Percentiles rank a stretch among this genome's conserved stretches.
phyloP scores from a whole-genome alignment of 2,329 filamentous ascomycete species.

The Fusarium musae region DNA sequence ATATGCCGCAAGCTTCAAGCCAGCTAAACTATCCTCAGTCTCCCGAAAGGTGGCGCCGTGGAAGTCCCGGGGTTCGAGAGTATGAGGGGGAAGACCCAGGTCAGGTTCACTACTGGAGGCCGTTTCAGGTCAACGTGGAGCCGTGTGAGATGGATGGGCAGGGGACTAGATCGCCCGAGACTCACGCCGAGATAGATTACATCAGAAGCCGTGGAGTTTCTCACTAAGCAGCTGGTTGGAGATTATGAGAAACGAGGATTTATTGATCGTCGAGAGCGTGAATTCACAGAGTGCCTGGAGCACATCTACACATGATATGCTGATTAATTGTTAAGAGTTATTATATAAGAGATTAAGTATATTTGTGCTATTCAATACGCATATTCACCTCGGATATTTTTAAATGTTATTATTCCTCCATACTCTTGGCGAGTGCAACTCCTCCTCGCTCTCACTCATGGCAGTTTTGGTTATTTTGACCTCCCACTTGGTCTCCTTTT shows the following conservation, averaged over 20 bases:
- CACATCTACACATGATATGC: neutral
- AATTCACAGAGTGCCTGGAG: neutral
- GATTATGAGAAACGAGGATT: neutral
- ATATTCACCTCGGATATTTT: neutral
- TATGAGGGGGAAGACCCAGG: neutral
- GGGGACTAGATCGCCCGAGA: neutral
- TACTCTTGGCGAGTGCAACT: conserved; percentile 9
- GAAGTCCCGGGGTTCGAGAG: neutral
- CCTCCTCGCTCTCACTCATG: conserved; percentile 33
- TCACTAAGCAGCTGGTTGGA: neutral
- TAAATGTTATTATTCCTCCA: conserved; percentile 4
- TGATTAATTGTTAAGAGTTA: neutral
- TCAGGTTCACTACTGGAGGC: neutral
- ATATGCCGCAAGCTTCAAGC: neutral
- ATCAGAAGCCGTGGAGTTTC: too few species aligned
- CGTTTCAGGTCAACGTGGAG: neutral
- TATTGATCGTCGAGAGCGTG: accelerated
- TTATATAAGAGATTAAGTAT: neutral
- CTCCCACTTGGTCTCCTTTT: conserved; percentile 26
- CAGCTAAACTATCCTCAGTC: neutral
- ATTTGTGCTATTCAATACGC: neutral
- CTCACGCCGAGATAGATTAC: neutral
- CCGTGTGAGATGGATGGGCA: neutral
- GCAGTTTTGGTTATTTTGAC: conserved; percentile 16
- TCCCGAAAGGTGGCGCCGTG: neutral